phyloP scores from a whole-genome alignment of 2,329 filamentous ascomycete species.

The Capronia epimyces region DNA sequence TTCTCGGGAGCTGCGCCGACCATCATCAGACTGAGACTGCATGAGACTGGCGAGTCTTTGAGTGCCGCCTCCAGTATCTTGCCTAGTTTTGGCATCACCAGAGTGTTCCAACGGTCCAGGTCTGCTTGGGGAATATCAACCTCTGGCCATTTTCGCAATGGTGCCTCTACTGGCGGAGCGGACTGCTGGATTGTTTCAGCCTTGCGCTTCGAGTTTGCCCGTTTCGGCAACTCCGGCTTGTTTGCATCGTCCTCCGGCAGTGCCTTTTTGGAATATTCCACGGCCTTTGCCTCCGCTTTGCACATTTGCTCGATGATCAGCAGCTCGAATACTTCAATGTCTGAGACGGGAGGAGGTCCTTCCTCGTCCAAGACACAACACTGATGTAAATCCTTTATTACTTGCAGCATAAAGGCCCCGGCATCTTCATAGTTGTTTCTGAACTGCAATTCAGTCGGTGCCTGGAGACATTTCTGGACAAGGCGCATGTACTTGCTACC shows the following conservation, averaged over 20 bases:
- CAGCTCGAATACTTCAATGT: slow-evolving; percentile 28
- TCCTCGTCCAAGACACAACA: slow-evolving; percentile 28
- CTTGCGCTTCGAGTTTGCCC: slow-evolving; percentile 20
- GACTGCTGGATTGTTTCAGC: slow-evolving; percentile 15
- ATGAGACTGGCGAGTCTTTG: slow-evolving; percentile 55
- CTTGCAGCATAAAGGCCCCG: slow-evolving; percentile 26
- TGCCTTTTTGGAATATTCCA: slow-evolving; percentile 6
- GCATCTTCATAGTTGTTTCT: slow-evolving; percentile 26
- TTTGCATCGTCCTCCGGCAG: slow-evolving; percentile 5
- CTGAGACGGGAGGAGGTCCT: slow-evolving; percentile 26
- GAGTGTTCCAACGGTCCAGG: slow-evolving; percentile 55
- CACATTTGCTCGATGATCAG: slow-evolving; percentile 27
- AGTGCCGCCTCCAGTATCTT: slow-evolving; percentile 55
- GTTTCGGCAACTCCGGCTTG: slow-evolving; percentile 11
- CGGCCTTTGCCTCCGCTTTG: slow-evolving; percentile 23
- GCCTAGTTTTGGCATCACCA: slow-evolving; percentile 53
- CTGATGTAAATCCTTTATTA: slow-evolving; percentile 26
- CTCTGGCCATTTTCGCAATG: slow-evolving; percentile 43
- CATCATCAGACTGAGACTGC: slow-evolving; percentile 56
- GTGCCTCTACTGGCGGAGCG: slow-evolving; percentile 14
- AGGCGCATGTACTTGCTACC: slow-evolving; percentile 59
- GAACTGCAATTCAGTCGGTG: slow-evolving; percentile 40
- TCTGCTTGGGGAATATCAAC: slow-evolving; percentile 52
- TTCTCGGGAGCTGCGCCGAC: slow-evolving; percentile 54
- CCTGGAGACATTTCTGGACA: slow-evolving; percentile 56